Conservation (phyloP, 2,329 filamentous ascomycete species). For the Xylaria sp. region DNA sequence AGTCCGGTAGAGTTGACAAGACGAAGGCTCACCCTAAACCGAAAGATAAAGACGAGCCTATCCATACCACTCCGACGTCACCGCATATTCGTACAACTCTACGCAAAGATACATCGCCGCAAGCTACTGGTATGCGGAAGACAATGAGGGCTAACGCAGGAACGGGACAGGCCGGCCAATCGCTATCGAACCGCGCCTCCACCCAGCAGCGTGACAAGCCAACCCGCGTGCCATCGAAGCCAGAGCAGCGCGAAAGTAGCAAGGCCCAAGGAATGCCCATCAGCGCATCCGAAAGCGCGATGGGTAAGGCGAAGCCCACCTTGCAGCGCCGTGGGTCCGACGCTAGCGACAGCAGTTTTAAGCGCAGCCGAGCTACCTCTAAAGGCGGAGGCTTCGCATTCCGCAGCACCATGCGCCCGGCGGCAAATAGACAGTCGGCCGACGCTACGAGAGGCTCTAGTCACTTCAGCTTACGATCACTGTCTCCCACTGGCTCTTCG, state of each 20-base stretch:
- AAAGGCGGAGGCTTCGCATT: constrained; percentile 61
- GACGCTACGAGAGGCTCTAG: constrained; percentile 51
- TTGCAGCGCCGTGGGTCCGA: constrained; percentile 61
- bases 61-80: constrained; percentile 14
- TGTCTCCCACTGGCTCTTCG: constrained; percentile 66
- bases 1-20: constrained; percentile 24
- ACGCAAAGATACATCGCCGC: constrained; percentile 39
- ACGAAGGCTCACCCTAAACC: constrained; percentile 33
- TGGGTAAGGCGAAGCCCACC: constrained; percentile 29
- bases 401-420: constrained; percentile 71
- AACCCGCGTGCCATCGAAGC: constrained; percentile 10
- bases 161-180: constrained; percentile 7
- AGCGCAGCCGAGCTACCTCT: constrained; percentile 57
- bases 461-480: constrained; percentile 70
- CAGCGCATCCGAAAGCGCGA: constrained; percentile 10
- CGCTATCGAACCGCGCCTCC: constrained; percentile 7
- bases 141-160: constrained; percentile 30
- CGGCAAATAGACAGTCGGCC: constrained; percentile 40
- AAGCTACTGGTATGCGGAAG: constrained; percentile 34
- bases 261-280: constrained; percentile 7
- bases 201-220: constrained; percentile 13
- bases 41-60: constrained; percentile 32
- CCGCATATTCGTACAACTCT: constrained; percentile 51
- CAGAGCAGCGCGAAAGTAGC: constrained; percentile 10
- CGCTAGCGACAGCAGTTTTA: constrained; percentile 82